Percentiles rank a stretch among this genome's conserved stretches.
Conservation (phyloP, 495 filamentous ascomycete species). For the Evernia prunastri region DNA sequence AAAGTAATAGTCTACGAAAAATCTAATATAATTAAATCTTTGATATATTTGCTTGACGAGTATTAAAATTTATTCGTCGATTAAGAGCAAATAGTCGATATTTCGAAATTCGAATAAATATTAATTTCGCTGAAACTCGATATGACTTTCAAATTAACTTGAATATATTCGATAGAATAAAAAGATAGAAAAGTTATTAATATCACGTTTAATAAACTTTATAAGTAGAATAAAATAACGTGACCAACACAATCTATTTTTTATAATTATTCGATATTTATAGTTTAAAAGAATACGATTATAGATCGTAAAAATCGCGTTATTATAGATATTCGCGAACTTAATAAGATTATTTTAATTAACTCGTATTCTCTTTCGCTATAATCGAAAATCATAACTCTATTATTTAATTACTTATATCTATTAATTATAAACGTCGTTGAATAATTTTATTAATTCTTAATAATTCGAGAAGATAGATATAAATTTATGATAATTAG, state of each 20-base stretch:
- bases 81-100: background rate
- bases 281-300: constrained; percentile 16
- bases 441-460: constrained; percentile 14
- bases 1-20: background rate
- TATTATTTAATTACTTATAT: background rate
- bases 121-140: constrained; percentile 1
- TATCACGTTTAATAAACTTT: constrained; percentile 19
- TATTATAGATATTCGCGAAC: constrained; percentile 4
- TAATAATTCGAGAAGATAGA: background rate
- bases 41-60: constrained; percentile 5
- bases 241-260: background rate
- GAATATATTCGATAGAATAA: constrained; percentile 2
- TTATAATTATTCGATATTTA: constrained; percentile 17
- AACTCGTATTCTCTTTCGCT: constrained; percentile 10
- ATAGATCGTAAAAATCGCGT: constrained; percentile 1
- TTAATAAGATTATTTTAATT: constrained; percentile 13
- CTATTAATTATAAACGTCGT: constrained; percentile 1
- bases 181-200: constrained; percentile 18
- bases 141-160: background rate
- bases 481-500: constrained; percentile 12
- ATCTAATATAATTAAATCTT: background rate
- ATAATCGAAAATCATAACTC: constrained; percentile 5
- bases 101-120: constrained; percentile 1
- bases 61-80: constrained; percentile 6
- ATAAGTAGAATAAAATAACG: constrained; percentile 17